phyloP scores from a whole-genome alignment of 176 grass and related monocot genomes.

The Otatea glauca region DNA sequence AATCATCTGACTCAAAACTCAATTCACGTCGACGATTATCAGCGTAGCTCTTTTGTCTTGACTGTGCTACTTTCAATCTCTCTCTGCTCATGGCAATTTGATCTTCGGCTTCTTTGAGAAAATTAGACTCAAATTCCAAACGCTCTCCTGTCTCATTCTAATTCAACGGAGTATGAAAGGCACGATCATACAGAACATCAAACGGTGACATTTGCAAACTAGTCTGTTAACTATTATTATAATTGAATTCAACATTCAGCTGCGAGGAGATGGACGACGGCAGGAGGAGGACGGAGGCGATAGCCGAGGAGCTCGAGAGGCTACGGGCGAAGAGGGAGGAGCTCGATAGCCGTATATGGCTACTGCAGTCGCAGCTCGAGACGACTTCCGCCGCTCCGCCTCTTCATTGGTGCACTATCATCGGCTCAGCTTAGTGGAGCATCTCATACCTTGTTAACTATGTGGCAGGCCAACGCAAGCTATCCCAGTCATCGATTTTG shows the following conservation, averaged over 20 bases:
- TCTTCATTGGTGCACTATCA: neutral
- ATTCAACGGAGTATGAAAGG: no score
- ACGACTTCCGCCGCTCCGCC: neutral
- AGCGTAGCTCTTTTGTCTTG: no score
- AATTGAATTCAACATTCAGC: neutral
- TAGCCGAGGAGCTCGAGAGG: constrained; percentile 52
- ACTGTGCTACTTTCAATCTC: no score
- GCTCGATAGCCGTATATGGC: constrained; percentile 61
- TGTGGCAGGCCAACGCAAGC: constrained; percentile 63
- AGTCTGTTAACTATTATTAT: no score
- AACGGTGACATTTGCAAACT: no score
- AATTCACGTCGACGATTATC: no score
- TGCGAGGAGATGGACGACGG: constrained; percentile 37
- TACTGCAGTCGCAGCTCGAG: constrained; percentile 63
- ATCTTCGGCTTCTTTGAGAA: no score
- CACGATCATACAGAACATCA: no score
- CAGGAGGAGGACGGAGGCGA: constrained; percentile 30
- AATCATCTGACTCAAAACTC: no score
- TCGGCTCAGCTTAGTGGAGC: neutral
- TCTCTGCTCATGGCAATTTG: no score
- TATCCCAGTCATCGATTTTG: constrained; percentile 77
- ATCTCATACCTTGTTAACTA: constrained; percentile 13
- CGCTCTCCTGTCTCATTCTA: no score
- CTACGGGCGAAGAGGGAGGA: constrained; percentile 59
- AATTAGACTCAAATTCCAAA: no score